Conservation (phyloP, 352 stramenopile genomes). For the Paralagenidium karlingii region DNA sequence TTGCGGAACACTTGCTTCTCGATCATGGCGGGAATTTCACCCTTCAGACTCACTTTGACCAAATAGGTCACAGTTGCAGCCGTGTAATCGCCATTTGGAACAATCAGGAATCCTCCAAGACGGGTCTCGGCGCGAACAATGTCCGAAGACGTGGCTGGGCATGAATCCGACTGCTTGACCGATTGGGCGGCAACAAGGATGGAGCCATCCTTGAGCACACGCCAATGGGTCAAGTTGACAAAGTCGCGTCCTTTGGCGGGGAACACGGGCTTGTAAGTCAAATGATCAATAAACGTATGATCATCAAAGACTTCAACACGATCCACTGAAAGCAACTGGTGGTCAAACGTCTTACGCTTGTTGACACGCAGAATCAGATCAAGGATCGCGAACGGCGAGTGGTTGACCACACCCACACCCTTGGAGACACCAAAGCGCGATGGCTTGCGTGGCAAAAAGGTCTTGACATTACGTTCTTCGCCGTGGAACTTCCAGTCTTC, state of each 20-base stretch:
- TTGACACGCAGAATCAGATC: no score
- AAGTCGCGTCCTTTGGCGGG: constrained; percentile 36
- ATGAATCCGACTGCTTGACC: constrained; percentile 21
- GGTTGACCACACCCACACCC: no score
- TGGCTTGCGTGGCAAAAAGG: no score
- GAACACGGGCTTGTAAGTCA: constrained; percentile 58
- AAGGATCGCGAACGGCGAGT: no score
- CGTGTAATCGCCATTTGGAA: constrained; percentile 42
- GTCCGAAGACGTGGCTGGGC: constrained; percentile 23
- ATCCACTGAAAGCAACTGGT: constrained; percentile 31
- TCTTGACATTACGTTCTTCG: no score
- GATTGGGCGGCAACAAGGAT: constrained; percentile 38
- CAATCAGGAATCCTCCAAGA: no score
- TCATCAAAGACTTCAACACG: constrained; percentile 46
- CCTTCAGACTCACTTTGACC: constrained; percentile 50
- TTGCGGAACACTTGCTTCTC: constrained; percentile 66
- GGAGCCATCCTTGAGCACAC: constrained; percentile 38
- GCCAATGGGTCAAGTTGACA: constrained; percentile 64
- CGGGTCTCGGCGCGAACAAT: constrained; percentile 35
- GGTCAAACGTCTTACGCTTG: constrained; percentile 34
- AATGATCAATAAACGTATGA: constrained; percentile 62
- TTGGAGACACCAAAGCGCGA: no score
- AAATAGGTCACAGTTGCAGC: constrained; percentile 46
- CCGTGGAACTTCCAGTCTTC: constrained; percentile 55
- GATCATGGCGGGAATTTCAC: constrained; percentile 28